Evolutionary conservation across 148 eudicot species (phyloP).

Genomic region (Rheum nobile): DNA sequence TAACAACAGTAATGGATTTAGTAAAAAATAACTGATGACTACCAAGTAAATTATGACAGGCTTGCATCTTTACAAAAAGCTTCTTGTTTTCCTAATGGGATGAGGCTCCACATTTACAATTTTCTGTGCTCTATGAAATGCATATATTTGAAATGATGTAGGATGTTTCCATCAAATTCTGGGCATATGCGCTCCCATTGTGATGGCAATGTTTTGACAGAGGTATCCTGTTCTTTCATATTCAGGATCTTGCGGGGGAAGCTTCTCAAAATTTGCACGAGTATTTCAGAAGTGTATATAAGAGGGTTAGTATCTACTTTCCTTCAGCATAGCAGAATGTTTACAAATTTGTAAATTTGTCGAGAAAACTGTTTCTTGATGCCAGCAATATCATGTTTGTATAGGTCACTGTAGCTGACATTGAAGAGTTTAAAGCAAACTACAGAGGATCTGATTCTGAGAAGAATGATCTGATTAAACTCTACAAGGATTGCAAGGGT

Average conservation of each 20-base stretch:
- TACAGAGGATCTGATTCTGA: conserved; percentile 95
- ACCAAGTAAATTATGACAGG: not conserved
- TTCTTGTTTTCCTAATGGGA: not conserved
- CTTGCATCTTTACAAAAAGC: not conserved
- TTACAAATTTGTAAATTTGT: not conserved
- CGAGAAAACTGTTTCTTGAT: not conserved
- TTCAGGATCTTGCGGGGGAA: conserved; percentile 81
- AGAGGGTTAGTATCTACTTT: conserved; percentile 36
- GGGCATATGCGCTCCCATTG: not conserved
- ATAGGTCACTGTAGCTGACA: conserved; percentile 85
- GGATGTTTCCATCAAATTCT: not conserved
- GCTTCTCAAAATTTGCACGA: conserved; percentile 50
- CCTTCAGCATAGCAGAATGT: not conserved
- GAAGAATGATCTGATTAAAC: conserved; percentile 67
- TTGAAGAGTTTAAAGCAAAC: conserved; percentile 94
- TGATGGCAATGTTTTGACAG: not conserved
- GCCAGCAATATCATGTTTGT: not conserved
- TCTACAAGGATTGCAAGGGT: conserved; percentile 72
- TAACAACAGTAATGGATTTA: no score
- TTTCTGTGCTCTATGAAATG: no score
- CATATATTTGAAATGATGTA: no score
- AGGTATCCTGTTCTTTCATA: not conserved
- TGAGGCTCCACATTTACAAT: not conserved
- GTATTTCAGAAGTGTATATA: conserved; percentile 70
- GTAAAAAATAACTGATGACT: not conserved